A percentile compares a stretch with the other conserved stretches of the same genome.
Evolutionary conservation across 2,329 filamentous ascomycete species (phyloP).

Genomic region (Phoma herbarum): DNA sequence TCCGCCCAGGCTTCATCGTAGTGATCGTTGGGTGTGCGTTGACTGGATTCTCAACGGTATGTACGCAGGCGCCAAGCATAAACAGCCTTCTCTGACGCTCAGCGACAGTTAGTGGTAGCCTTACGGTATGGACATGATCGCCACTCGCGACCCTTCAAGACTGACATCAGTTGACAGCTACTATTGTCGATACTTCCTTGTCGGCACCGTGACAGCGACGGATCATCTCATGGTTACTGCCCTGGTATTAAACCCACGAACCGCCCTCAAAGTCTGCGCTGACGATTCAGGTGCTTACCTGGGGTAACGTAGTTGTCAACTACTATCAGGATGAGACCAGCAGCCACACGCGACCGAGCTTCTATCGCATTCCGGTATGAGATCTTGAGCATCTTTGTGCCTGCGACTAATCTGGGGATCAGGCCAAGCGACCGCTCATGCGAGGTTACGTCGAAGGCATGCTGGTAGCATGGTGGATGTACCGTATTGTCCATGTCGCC

Average conservation of each 20-base stretch:
- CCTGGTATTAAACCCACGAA: constrained; percentile 31
- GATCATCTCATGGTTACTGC: constrained; percentile 49
- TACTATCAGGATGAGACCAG: constrained; percentile 47
- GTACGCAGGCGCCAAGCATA: neutral
- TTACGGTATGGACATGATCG: constrained; percentile 37
- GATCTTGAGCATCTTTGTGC: neutral
- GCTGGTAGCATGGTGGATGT: constrained; percentile 47
- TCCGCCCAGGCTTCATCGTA: constrained; percentile 46
- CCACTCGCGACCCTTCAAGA: neutral
- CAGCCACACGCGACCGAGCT: constrained; percentile 35
- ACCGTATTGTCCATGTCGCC: constrained; percentile 44
- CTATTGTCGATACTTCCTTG: constrained; percentile 46
- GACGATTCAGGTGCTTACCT: constrained; percentile 41
- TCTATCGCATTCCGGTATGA: constrained; percentile 40
- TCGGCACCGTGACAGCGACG: constrained; percentile 41
- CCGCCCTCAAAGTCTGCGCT: neutral
- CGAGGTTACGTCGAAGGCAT: constrained; percentile 36
- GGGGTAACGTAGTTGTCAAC: constrained; percentile 49
- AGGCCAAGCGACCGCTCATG: constrained; percentile 44
- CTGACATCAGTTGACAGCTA: constrained; percentile 35
- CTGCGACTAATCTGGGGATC: constrained; percentile 17
- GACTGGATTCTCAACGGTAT: constrained; percentile 44
- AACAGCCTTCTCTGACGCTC: constrained; percentile 22
- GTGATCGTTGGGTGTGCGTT: constrained; percentile 47
- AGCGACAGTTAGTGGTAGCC: constrained; percentile 42